A percentile compares a stretch with the other conserved stretches of the same genome.
Evolutionary conservation across 2,329 filamentous ascomycete genomes (phyloP).

Genomic region (Chalaropsis thielavioides): DNA sequence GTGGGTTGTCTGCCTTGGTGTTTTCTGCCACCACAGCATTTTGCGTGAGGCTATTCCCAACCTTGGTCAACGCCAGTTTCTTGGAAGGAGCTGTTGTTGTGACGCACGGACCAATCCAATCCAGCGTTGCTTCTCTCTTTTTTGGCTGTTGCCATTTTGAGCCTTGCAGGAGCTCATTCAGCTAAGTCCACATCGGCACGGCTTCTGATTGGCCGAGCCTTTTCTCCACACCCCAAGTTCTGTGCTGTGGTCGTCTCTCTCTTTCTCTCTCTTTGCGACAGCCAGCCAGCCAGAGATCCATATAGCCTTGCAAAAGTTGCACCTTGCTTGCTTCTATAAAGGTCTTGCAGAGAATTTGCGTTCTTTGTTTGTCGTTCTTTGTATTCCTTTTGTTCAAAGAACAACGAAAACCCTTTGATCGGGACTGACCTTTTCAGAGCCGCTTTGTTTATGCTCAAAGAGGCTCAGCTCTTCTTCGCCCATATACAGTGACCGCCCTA

Average conservation of each 20-base stretch:
- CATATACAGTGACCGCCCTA: not conserved
- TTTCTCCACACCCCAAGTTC: not conserved
- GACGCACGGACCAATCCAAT: conserved; percentile 14
- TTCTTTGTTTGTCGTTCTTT: not conserved
- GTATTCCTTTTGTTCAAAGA: not conserved
- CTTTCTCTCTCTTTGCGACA: not conserved
- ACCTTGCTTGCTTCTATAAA: not conserved
- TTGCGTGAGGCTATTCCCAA: conserved; percentile 14
- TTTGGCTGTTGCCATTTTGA: conserved; percentile 17
- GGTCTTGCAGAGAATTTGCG: not conserved
- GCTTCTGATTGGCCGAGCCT: conserved; percentile 12
- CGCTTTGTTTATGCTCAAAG: not conserved
- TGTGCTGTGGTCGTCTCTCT: no score
- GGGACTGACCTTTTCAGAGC: not conserved
- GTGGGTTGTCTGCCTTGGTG: not conserved
- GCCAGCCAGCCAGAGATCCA: not conserved
- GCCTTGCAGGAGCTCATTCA: conserved; percentile 15
- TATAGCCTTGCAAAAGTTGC: not conserved
- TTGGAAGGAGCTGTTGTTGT: conserved; percentile 17
- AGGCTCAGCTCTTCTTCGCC: not conserved
- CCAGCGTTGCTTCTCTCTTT: conserved; percentile 13
- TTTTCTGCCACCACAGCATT: not conserved
- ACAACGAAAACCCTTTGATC: not conserved
- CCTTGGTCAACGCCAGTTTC: conserved; percentile 8
- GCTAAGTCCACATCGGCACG: conserved; percentile 7